Evolutionary conservation across 305 asterid genomes (phyloP).

Genomic region (Solanum hybrid): DNA sequence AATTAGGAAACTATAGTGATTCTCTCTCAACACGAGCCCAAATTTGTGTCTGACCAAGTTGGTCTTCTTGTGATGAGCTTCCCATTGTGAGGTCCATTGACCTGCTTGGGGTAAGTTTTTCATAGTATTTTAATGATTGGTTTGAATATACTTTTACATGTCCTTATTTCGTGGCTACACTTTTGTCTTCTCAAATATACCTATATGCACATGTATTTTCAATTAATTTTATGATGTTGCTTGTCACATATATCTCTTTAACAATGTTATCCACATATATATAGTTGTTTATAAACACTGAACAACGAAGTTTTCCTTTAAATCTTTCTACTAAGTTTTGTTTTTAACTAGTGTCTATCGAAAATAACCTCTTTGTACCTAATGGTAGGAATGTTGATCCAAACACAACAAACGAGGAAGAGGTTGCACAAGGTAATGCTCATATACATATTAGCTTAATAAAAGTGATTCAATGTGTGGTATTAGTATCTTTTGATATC

Average conservation of each 20-base stretch:
- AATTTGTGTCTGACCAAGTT: background rate
- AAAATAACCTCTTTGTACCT: too few relatives aligned
- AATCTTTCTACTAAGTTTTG: too few relatives aligned
- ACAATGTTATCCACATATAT: conserved; percentile 19
- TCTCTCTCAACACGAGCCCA: background rate
- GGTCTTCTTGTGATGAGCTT: background rate
- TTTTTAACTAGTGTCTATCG: too few relatives aligned
- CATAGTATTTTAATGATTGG: too few relatives aligned
- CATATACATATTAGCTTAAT: too few relatives aligned
- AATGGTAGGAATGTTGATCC: too few relatives aligned
- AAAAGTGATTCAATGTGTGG: too few relatives aligned
- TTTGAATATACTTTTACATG: background rate
- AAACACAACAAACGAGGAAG: too few relatives aligned
- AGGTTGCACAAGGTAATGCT: too few relatives aligned
- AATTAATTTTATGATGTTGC: conserved; percentile 32
- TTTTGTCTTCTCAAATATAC: background rate
- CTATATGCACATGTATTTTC: conserved; percentile 66
- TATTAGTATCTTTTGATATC: too few relatives aligned
- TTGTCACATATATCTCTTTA: conserved; percentile 40
- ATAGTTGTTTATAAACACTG: background rate
- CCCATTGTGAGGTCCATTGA: background rate
- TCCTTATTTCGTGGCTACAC: background rate
- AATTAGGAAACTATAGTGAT: background rate
- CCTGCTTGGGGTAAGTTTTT: background rate
- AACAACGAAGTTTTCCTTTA: too few relatives aligned